Evolutionary conservation across 1,284 basidiomycete species (phyloP).

Genomic region (Ustilago nuda): DNA sequence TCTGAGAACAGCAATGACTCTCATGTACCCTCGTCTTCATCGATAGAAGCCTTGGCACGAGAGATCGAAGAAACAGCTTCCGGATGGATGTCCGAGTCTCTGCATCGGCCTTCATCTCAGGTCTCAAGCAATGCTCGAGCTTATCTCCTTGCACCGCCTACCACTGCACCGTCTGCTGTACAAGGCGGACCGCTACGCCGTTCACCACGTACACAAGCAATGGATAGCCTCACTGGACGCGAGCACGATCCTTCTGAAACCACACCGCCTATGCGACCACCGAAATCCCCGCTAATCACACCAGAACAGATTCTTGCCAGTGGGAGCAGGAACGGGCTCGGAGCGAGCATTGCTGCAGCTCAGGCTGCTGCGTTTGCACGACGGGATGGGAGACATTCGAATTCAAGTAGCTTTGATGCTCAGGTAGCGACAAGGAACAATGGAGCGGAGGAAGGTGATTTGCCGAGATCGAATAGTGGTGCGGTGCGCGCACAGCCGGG

Average conservation of each 20-base stretch:
- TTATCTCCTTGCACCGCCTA: not conserved
- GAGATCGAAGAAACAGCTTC: constrained; percentile 37
- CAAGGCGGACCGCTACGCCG: not conserved
- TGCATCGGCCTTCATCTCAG: not conserved
- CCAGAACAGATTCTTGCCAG: constrained; percentile 35
- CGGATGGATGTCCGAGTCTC: constrained; percentile 15
- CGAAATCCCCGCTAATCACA: constrained; percentile 47
- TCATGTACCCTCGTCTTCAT: not conserved
- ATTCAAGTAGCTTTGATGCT: constrained; percentile 15
- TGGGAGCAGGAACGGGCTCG: constrained; percentile 31
- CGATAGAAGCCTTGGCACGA: constrained; percentile 29
- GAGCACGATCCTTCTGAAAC: constrained; percentile 9
- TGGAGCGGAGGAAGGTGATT: not conserved
- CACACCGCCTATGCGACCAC: constrained; percentile 26
- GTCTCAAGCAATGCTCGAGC: not conserved
- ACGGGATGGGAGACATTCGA: constrained; percentile 17
- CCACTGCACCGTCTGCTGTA: not conserved
- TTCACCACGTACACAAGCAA: constrained; percentile 48
- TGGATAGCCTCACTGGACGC: constrained; percentile 40
- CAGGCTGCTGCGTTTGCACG: constrained; percentile 48
- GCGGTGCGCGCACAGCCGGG: not conserved
- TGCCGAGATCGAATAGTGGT: not conserved
- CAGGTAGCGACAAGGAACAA: not conserved
- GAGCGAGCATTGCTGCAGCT: constrained; percentile 43
- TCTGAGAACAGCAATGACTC: not conserved